phyloP scores from a whole-genome alignment of 208 protist species.

The Leptomonas seymouri region DNA sequence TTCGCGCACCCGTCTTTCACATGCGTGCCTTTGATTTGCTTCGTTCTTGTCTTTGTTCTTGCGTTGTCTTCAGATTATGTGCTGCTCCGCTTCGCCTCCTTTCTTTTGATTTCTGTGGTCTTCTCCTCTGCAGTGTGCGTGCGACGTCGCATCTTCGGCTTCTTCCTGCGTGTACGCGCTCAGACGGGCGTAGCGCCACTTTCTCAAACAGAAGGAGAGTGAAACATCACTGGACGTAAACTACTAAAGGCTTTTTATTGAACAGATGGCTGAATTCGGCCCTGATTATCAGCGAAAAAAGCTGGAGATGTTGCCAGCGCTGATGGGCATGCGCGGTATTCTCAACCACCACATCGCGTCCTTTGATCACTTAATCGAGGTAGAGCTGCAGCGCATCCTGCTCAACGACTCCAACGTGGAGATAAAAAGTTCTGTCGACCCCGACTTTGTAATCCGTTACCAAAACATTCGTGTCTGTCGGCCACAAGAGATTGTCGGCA shows the following conservation, averaged over 20 bases:
- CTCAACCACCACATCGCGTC: constrained; percentile 91
- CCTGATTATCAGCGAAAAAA: constrained; percentile 75
- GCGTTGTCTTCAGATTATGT: too few relatives aligned
- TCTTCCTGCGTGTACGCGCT: too few relatives aligned
- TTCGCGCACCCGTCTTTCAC: too few relatives aligned
- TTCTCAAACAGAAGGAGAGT: background rate
- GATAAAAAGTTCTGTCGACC: constrained; percentile 87
- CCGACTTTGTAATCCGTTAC: constrained; percentile 88
- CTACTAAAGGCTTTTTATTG: background rate
- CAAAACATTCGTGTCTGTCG: constrained; percentile 83
- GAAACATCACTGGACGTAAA: background rate
- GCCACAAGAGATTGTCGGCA: constrained; percentile 82
- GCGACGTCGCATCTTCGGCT: too few relatives aligned
- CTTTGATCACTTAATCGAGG: constrained; percentile 86
- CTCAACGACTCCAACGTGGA: constrained; percentile 90
- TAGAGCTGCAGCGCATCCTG: constrained; percentile 86
- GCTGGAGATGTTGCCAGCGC: constrained; percentile 75
- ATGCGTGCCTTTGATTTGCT: too few relatives aligned
- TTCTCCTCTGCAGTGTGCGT: too few relatives aligned
- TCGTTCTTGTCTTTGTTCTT: too few relatives aligned
- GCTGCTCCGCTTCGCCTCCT: too few relatives aligned
- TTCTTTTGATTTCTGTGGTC: too few relatives aligned
- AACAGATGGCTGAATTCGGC: constrained; percentile 22
- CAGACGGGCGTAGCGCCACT: too few relatives aligned
- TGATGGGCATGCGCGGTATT: constrained; percentile 89